These are phyloP conservation scores for Eutrema salsugineum DNA, from an alignment of 441 rosid genomes.

Conservation along the genomic window DNA sequence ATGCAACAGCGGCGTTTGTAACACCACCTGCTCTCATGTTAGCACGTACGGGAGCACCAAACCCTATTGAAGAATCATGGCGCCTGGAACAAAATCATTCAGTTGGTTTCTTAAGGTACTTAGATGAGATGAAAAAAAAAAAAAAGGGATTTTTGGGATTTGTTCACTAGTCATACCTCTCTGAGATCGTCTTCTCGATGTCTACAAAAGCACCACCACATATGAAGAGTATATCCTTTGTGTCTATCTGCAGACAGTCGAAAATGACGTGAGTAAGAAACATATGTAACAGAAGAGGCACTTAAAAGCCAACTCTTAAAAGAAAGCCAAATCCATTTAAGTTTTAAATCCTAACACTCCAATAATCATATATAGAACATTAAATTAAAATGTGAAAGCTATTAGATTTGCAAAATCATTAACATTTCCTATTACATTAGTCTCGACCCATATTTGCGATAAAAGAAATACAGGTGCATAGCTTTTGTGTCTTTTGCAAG, in stretches of 20 bases:
- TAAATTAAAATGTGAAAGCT: neutral
- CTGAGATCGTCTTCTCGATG: constrained; percentile 96
- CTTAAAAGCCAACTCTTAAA: neutral
- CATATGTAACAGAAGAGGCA: neutral
- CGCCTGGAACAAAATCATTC: constrained; percentile 47
- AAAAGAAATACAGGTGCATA: neutral
- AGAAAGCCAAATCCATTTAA: neutral
- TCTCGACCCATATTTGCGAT: neutral
- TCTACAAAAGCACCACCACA: constrained; percentile 96
- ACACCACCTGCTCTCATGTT: constrained; percentile 88
- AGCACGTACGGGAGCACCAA: constrained; percentile 96
- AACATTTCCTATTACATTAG: neutral
- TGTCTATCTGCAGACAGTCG: constrained; percentile 65
- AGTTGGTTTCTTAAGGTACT: neutral
- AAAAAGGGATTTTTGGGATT: neutral
- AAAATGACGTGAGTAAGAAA: neutral
- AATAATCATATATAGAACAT: neutral
- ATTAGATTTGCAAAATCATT: neutral
- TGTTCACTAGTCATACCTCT: constrained; percentile 51
- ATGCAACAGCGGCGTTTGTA: constrained; percentile 73
- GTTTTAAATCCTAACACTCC: neutral
- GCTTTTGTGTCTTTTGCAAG: neutral
- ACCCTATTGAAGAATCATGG: constrained; percentile 98
- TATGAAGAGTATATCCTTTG: constrained; percentile 96
- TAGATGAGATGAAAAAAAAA: neutral